phyloP scores from a whole-genome alignment of 306 rosid species.

The Fagus sylvatica region DNA sequence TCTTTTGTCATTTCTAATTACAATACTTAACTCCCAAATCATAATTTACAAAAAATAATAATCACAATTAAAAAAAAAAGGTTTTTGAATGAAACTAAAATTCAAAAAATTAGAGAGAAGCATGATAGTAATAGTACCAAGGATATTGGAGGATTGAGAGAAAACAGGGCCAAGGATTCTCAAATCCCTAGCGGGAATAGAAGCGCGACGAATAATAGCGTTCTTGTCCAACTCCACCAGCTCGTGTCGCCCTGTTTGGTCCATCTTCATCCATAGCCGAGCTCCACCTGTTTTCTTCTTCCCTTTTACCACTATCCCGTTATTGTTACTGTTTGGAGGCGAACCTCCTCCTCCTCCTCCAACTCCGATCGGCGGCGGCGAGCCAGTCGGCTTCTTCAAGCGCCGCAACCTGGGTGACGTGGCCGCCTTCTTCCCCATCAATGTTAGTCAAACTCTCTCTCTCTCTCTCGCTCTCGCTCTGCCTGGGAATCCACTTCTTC shows the following conservation, averaged over 20 bases:
- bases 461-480: too few species aligned
- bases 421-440: slow-evolving; percentile 66
- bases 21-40: too few species aligned
- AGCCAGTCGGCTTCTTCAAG: slow-evolving; percentile 36
- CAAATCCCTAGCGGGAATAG: slow-evolving; percentile 83
- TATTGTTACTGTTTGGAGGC: slow-evolving; percentile 29
- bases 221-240: slow-evolving; percentile 81
- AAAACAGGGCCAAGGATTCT: slow-evolving; percentile 90
- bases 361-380: slow-evolving; percentile 8
- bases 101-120: neutral
- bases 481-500: too few species aligned
- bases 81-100: neutral
- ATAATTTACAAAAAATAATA: too few species aligned
- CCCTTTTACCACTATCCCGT: slow-evolving; percentile 39
- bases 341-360: slow-evolving; percentile 10
- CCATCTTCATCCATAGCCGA: slow-evolving; percentile 87
- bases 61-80: neutral
- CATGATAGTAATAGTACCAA: slow-evolving; percentile 49
- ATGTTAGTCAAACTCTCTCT: too few species aligned
- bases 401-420: slow-evolving; percentile 79
- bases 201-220: slow-evolving; percentile 72
- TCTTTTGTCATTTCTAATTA: too few species aligned
- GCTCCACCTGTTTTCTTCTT: slow-evolving; percentile 91
- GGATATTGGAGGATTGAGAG: slow-evolving; percentile 92
- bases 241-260: slow-evolving; percentile 73